These are phyloP conservation scores for Trichocomaceae sp. DNA, from an alignment of 2,329 filamentous ascomycete genomes.

Conservation along the genomic window DNA sequence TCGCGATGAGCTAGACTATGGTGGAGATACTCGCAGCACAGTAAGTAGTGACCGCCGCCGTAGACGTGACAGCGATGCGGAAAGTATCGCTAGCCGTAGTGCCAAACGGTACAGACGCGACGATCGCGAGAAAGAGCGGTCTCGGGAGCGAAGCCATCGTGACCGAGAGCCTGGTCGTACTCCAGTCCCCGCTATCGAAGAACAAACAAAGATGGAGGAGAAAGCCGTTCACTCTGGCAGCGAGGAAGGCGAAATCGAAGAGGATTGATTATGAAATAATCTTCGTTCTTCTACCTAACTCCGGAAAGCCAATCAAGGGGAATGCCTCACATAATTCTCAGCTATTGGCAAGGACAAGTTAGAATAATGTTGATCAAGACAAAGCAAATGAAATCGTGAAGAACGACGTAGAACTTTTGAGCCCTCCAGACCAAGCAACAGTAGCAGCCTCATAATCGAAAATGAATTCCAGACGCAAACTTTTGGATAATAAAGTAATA, in stretches of 20 bases:
- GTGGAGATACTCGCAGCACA: constrained; percentile 57
- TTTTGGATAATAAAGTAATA: no score
- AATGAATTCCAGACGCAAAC: no score
- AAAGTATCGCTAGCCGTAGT: constrained; percentile 52
- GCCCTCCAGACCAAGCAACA: no score
- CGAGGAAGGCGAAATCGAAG: constrained; percentile 97
- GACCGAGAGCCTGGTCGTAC: constrained; percentile 45
- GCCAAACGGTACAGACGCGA: constrained; percentile 52
- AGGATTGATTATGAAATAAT: constrained; percentile 42
- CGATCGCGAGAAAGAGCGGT: constrained; percentile 32
- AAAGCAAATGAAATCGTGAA: no score
- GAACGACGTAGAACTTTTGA: no score
- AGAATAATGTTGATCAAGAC: no score
- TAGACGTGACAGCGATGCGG: constrained; percentile 70
- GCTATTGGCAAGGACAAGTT: no score
- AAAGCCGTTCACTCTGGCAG: constrained; percentile 69
- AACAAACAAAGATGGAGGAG: constrained; percentile 35
- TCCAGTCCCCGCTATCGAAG: constrained; percentile 29
- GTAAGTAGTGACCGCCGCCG: constrained; percentile 64
- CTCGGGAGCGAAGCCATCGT: constrained; percentile 30
- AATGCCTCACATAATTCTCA: no score
- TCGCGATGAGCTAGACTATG: constrained; percentile 86
- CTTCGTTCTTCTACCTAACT: no score
- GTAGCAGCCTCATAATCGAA: no score
- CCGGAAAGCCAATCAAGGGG: no score